phyloP scores from a whole-genome alignment of 768 basidiomycete genomes.

The Boletus pseudopeckii region DNA sequence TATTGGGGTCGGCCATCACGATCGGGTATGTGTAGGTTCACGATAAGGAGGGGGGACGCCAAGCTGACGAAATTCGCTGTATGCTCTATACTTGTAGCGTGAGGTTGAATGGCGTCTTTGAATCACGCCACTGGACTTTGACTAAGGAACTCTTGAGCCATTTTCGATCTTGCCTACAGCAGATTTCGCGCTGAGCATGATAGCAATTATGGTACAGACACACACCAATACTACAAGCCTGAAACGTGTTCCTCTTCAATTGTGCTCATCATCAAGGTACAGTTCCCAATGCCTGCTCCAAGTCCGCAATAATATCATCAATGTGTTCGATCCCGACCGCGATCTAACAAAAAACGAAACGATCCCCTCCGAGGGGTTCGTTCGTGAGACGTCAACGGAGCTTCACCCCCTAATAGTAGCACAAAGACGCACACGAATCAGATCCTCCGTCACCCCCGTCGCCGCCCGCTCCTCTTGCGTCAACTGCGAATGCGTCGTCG shows the following conservation, averaged over 20 bases:
- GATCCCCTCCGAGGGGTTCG: neutral
- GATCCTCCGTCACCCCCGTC: constrained; percentile 72
- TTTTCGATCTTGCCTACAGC: too few relatives aligned
- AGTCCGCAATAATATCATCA: constrained; percentile 15
- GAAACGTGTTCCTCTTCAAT: too few relatives aligned
- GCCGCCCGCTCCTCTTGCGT: constrained; percentile 54
- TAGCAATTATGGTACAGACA: too few relatives aligned
- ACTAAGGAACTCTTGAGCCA: too few relatives aligned
- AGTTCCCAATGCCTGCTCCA: constrained; percentile 8
- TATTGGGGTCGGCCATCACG: constrained; percentile 26
- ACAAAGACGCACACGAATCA: constrained; percentile 53
- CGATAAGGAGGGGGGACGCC: neutral
- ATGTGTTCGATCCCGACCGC: constrained; percentile 19
- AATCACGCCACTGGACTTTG: too few relatives aligned
- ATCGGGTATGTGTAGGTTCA: neutral
- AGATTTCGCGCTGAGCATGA: too few relatives aligned
- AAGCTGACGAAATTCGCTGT: too few relatives aligned
- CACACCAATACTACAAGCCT: too few relatives aligned
- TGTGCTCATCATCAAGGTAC: neutral
- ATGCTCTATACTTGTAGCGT: neutral
- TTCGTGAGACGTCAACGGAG: neutral
- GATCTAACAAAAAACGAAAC: neutral
- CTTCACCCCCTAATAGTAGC: neutral
- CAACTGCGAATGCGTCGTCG: constrained; percentile 75
- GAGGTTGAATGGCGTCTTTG: too few relatives aligned